A percentile compares a stretch with the other conserved stretches of the same genome.
Conservation (phyloP, 805 yeast species). For the Gaillardinia entomophila region DNA sequence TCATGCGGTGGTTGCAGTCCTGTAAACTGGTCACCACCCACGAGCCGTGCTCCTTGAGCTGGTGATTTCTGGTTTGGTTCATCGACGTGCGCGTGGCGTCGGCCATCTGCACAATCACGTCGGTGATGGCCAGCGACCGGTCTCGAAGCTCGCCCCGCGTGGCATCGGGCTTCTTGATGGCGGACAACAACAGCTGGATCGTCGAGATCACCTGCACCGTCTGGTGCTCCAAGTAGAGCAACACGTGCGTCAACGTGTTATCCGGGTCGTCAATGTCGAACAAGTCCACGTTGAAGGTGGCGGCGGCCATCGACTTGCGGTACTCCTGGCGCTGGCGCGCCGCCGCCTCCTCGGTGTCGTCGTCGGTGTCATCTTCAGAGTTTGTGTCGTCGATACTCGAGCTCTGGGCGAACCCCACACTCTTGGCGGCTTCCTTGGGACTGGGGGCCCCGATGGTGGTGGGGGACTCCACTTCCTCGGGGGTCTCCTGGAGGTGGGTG, state of each 20-base stretch:
- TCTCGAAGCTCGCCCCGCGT: constrained; percentile 68
- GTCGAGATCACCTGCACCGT: constrained; percentile 88
- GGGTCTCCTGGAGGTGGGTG: too few species aligned
- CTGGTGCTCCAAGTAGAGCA: constrained; percentile 85
- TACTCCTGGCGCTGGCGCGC: constrained; percentile 40
- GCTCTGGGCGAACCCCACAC: constrained; percentile 2
- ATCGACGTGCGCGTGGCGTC: constrained; percentile 83
- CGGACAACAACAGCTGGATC: constrained; percentile 72
- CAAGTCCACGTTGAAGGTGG: constrained; percentile 62
- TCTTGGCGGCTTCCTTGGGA: too few species aligned
- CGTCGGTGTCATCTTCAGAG: constrained; percentile 14
- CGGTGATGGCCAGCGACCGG: constrained; percentile 71
- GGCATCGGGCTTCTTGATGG: constrained; percentile 72
- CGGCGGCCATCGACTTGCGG: constrained; percentile 44
- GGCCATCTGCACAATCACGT: constrained; percentile 79
- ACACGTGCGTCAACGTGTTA: constrained; percentile 76
- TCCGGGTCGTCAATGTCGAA: constrained; percentile 86
- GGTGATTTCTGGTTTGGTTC: constrained; percentile 81
- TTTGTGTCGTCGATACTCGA: constrained; percentile 6
- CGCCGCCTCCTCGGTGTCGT: constrained; percentile 23
- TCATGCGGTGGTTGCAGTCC: constrained; percentile 84
- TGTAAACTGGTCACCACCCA: constrained; percentile 85
- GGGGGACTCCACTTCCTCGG: too few species aligned
- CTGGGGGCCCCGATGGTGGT: too few species aligned
- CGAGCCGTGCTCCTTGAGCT: constrained; percentile 81